Evolutionary conservation across 176 grass and related monocot genomes (phyloP), one percentile per base, ranked within the genome.

Genomic region (Phragmites australis): DNA sequence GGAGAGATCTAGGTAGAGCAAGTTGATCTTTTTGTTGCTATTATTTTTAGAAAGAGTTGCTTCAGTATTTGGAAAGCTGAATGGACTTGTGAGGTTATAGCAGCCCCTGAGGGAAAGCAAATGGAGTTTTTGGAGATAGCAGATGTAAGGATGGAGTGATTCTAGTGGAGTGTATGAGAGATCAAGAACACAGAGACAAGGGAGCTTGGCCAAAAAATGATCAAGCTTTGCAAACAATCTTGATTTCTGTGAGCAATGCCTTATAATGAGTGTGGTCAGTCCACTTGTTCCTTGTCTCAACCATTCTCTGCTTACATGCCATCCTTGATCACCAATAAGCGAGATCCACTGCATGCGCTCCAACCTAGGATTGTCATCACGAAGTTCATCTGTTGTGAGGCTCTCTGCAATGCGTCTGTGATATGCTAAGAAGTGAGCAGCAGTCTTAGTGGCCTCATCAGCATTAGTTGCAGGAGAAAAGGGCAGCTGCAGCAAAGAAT

Each of bases 331-430:
- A 11, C 21, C 41, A 0, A 27, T 0, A 4, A 69, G 23, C 5
- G 41, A 69, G n/a, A 84, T 72, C 32, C 83, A 85, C 27, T 43
- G 18, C 34, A 29, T 78, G 26, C 11, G 72, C 23, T 75, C 3
- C 68, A 75, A 19, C 22, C 7, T 0, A 58, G 37, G 8, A 18
- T 57, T 42, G 5, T 57, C 41, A 0, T 49, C 37, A 21, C 0
- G 21, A 0, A 65, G 8, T 37, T 21, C 15, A 55, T 73, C 68
- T 1, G 1, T 0, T 37, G 34, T 39, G 14, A 7, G 43, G 45
- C 0, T 0, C 7, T 87, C 34, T 54, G 19, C 10, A 34, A 87
- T 2, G 4, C 70, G 54, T 15, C 45, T 0, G 2, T 37, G 45
- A 41, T 26, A 27, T 3, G 25, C 1, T 3, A 82, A 26, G 19